A percentile compares a stretch with the other conserved stretches of the same genome.
These are phyloP conservation scores for Gnomoniopsis sp. DNA, from an alignment of 2,329 filamentous ascomycete genomes.

Conservation along the genomic window DNA sequence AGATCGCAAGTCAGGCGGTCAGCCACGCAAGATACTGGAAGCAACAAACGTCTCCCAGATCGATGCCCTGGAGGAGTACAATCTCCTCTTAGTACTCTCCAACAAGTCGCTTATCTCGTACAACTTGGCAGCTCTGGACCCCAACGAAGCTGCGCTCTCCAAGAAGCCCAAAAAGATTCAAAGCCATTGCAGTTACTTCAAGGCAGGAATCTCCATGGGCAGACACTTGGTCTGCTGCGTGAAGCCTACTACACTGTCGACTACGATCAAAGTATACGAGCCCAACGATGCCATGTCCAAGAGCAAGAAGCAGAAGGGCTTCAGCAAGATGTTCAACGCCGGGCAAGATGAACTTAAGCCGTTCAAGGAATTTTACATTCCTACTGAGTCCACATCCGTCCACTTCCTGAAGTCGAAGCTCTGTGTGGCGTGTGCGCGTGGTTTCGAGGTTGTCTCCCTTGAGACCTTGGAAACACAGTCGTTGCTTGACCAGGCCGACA, in stretches of 20 bases:
- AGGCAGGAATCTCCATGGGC: conserved; percentile 90
- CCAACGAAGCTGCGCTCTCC: conserved; percentile 73
- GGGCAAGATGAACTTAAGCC: conserved; percentile 94
- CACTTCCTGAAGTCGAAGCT: conserved; percentile 97
- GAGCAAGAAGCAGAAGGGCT: conserved; percentile 91
- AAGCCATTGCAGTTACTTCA: conserved; percentile 98
- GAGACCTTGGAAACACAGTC: conserved; percentile 98
- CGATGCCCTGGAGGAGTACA: conserved; percentile 93
- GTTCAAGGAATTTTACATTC: conserved; percentile 99
- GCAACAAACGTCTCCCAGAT: conserved; percentile 87
- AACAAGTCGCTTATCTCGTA: conserved; percentile 94
- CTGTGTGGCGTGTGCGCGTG: conserved; percentile 90
- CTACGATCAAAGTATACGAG: conserved; percentile 98
- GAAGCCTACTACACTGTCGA: conserved; percentile 88
- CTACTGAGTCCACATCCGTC: conserved; percentile 95
- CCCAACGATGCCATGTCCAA: conserved; percentile 92
- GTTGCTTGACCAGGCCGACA: conserved; percentile 94
- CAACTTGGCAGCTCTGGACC: conserved; percentile 79
- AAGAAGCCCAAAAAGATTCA: conserved; percentile 95
- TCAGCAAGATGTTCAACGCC: conserved; percentile 90
- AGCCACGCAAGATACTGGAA: conserved; percentile 74
- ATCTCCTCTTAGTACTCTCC: conserved; percentile 83
- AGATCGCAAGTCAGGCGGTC: conserved; percentile 86
- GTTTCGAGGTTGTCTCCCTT: conserved; percentile 94
- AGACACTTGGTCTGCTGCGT: conserved; percentile 94